Conservation (phyloP, 495 filamentous ascomycete species). For the Neurospora cerealis region DNA sequence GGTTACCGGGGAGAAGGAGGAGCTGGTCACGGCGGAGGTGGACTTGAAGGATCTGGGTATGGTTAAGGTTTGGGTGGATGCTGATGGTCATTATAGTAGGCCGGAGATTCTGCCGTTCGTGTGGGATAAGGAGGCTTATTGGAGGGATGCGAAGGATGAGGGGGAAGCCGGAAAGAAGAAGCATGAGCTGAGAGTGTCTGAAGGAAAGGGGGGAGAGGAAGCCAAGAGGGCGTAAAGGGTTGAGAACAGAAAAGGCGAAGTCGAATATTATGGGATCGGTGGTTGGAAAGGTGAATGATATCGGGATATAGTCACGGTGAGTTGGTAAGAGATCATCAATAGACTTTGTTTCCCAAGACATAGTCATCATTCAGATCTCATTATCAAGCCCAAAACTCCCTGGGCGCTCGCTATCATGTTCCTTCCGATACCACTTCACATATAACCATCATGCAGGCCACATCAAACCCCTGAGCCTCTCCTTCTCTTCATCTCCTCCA, state of each 20-base stretch:
- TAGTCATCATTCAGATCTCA: not conserved
- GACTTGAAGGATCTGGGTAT: slow-evolving; percentile 26
- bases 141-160: slow-evolving; percentile 24
- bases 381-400: not conserved
- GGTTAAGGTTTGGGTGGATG: slow-evolving; percentile 33
- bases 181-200: not conserved
- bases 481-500: slow-evolving; percentile 50
- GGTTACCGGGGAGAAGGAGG: slow-evolving; percentile 22
- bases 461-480: slow-evolving; percentile 43
- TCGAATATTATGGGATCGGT: not conserved
- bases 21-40: slow-evolving; percentile 26
- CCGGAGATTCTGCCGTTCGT: slow-evolving; percentile 28
- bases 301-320: not conserved
- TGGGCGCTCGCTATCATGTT: not conserved
- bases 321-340: not conserved
- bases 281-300: not conserved
- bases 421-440: not conserved
- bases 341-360: not conserved
- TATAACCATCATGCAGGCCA: slow-evolving; percentile 9
- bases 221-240: not conserved
- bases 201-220: not conserved
- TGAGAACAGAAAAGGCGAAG: not conserved
- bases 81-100: slow-evolving; percentile 29
- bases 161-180: not conserved
- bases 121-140: slow-evolving; percentile 20